Evolutionary conservation across 2,329 filamentous ascomycete species (phyloP), one percentile per base, ranked within the genome.

Genomic region (Dactylellina parvicollis): DNA sequence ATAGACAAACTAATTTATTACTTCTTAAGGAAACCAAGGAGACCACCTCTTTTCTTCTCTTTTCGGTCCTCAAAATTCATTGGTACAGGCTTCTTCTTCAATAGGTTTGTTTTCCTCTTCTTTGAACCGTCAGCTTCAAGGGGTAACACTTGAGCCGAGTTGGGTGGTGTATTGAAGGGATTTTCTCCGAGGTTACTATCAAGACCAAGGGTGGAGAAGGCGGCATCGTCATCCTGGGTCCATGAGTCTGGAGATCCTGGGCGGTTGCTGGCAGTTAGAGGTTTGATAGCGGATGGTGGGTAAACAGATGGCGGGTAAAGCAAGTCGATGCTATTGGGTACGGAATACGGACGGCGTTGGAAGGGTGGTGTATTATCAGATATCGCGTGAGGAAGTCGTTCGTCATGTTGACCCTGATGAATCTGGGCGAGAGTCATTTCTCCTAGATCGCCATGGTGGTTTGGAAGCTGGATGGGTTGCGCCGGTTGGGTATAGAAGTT

Each of bases 161-260:
- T n/a, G 26, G 57, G 10, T 4, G 50, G 66, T 14, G 57, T 71
- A 22, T 42, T 57, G 22, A 65, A 60, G 2, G 44, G 59, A 28
- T 72, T 28, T 3, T 38, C 22, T 32, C 16, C 4, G 18, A 16
- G 20, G 20, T 14, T 5, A 18, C 40, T 55, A n/a, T 9, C n/a
- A 30, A 16, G 24, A 38, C 42, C 44, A 10, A 36, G 30, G 7
- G 26, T 36, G 9, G 67, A 65, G 46, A 72, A 72, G 1, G 67
- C 67, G 12, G 59, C 67, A 50, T 72, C 67, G 36, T 72, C 67
- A 38, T 72, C 54, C 34, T 38, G 50, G 7, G 60, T 65, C 67
- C 67, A 65, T 3, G 67, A 72, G 42, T 72, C 59, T 3, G 67
- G 67, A 30, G 67, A 54, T 5, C 60, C 59, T 1, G 67, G 36